Base-by-base conservation (phyloP, 768 basidiomycete genomes). In the Collybia sp. region DNA sequence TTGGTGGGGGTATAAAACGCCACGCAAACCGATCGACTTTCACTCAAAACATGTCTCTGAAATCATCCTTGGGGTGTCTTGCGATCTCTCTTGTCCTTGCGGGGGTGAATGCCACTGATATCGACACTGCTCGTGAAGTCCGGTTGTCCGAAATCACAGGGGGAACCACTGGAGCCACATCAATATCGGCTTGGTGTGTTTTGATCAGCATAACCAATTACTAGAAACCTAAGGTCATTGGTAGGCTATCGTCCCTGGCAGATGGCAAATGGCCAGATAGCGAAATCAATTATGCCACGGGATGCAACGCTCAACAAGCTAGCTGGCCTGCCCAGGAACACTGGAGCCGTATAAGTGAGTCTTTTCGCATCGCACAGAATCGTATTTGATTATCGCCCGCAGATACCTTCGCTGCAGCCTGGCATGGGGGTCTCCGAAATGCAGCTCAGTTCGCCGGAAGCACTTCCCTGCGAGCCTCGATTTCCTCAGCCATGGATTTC, bases 291-390 rank as follows among this genome's bases (percentile, higher is more conserved):
- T 80, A 80, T 48, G 67, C 73, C 0, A 58, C 73, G 3, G 80
- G 80, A 1, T 82, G 80, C 49, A 51, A 51, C 36, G 80, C 73
- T 9, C 71, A 65, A 45, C 61, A 67, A 5, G 78, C 76, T 12
- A 82, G 77, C 51, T 82, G 80, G 80, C 79, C 79, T 19, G 79
- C 79, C 1, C 66, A 75, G 53, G 54, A 53, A 13, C 78, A 80
- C 50, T 79, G 76, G 74, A 48, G 52, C n/a, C 70, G 72, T 30
- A 63, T 75, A 18, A 60, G 75, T 73, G 47, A 46, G 42, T 1
- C 11, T 49, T 30, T 34, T 45, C 12, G 38, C 15, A 25, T 8
- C 18, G 43, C 16, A 20, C 31, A 9, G 44, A 12, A 13, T 30
- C 37, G 45, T 30, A 31, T n/a, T 15, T 15, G 35, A 31, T 8